Base-by-base conservation (phyloP, 1,284 basidiomycete species). In the Fomitopsis palustris region DNA sequence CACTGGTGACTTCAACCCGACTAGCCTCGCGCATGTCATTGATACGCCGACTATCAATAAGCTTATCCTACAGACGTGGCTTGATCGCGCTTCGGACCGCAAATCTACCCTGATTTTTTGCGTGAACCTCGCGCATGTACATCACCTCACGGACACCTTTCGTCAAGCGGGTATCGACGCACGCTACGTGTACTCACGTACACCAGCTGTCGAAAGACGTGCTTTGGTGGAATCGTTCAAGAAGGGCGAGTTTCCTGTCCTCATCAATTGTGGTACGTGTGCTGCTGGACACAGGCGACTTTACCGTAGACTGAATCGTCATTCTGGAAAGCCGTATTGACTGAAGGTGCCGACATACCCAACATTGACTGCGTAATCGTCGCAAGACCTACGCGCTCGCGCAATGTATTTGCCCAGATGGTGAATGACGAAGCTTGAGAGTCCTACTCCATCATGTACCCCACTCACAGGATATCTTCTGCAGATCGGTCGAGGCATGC, bases 361-460 rank as follows among this genome's bases (percentile, higher is more conserved):
- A 92, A 93, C 67, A 92, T 98, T 56, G 96, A 98, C 68, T 97
- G 95, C 63, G 83, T 98, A 8, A 73, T 98, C 27, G 78, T 98
- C 10, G 93, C 90, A 19, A 81, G 91, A 35, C 93, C 96, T 10
- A 98, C 96, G 0, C 81, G 89, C 27, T 97, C 95, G 12, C 81
- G 86, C 33, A 98, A 96, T 70, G 74, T 97, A 8, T 95, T 96
- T 66, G 85, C 91, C 4, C 96, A 98, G 69, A 99, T 98, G 95
- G 93, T 92, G 12, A 37, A 9, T 37, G 35, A 14, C n/a, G n/a
- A 39, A 21, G 43, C 6, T 54, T 35, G 41, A 54, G 53, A 21
- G 1, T 12, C 1, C 3, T 3, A 5, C 10, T n/a, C 31, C 25
- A 1, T 25, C 7, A 21, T 21, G 21, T 19, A 7, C 16, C 12